phyloP scores from a whole-genome alignment of 2,329 filamentous ascomycete genomes.

The Fusarium neocosmosporiellum region DNA sequence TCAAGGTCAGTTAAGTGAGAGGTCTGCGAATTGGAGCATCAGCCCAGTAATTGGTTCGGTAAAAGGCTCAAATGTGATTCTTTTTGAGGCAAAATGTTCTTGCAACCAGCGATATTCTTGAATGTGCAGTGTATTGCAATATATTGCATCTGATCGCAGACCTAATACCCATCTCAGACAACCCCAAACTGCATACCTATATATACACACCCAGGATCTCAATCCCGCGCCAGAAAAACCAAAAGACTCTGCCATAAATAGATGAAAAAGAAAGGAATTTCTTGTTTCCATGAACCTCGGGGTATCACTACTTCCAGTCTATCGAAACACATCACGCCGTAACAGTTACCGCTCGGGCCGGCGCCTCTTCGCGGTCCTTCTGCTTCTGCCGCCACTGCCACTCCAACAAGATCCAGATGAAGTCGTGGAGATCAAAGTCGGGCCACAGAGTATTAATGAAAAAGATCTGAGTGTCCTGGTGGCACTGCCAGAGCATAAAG shows the following conservation, averaged over 20 bases:
- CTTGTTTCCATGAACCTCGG: constrained; percentile 27
- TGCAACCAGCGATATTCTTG: neutral
- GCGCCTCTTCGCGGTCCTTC: constrained; percentile 62
- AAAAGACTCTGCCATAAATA: constrained; percentile 12
- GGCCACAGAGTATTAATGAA: constrained; percentile 96
- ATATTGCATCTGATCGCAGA: neutral
- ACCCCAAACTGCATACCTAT: constrained; percentile 9
- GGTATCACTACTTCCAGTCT: constrained; percentile 35
- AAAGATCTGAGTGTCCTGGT: constrained; percentile 90
- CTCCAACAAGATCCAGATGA: constrained; percentile 90
- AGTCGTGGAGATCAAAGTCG: constrained; percentile 93
- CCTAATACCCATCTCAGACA: neutral
- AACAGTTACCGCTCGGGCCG: constrained; percentile 46
- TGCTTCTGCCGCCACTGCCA: constrained; percentile 80
- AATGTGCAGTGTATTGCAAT: neutral
- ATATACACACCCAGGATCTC: neutral
- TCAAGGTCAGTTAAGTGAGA: neutral
- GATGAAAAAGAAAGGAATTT: neutral
- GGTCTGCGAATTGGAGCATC: neutral
- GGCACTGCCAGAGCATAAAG: constrained; percentile 99
- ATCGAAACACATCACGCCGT: constrained; percentile 40
- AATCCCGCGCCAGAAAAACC: constrained; percentile 14
- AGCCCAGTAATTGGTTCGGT: neutral
- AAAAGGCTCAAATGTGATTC: neutral
- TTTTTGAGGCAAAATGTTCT: neutral